A percentile compares a stretch with the other conserved stretches of the same genome.
Evolutionary conservation across 805 yeast species (phyloP).

Genomic region (Metschnikowia koreensis): DNA sequence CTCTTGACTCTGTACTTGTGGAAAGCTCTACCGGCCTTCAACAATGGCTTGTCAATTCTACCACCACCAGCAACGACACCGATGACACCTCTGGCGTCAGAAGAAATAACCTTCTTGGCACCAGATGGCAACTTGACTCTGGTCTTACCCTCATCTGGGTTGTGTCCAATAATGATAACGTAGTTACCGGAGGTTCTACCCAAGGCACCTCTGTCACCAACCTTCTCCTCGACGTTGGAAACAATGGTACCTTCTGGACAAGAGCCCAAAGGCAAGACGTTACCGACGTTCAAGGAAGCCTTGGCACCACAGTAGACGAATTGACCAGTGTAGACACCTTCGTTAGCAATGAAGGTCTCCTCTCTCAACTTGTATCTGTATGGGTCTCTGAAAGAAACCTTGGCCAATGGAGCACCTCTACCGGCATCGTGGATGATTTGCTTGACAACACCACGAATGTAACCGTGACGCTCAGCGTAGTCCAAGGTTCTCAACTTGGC

Average conservation of each 20-base stretch:
- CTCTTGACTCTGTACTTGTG: slow-evolving; percentile 99
- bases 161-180: slow-evolving; percentile 98
- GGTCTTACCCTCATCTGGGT: slow-evolving; percentile 98
- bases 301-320: slow-evolving; percentile 98
- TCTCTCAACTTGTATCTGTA: slow-evolving; percentile 97
- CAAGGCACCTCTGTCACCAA: slow-evolving; percentile 99
- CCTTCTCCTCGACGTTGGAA: slow-evolving; percentile 97
- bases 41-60: slow-evolving; percentile 98
- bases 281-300: slow-evolving; percentile 96
- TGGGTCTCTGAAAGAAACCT: slow-evolving; percentile 84
- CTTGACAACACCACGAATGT: slow-evolving; percentile 99
- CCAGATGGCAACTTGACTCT: slow-evolving; percentile 99
- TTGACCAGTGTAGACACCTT: slow-evolving; percentile 99
- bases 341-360: slow-evolving; percentile 98
- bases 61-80: slow-evolving; percentile 99
- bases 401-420: slow-evolving; percentile 99
- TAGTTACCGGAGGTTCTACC: slow-evolving; percentile 99
- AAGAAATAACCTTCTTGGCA: slow-evolving; percentile 93
- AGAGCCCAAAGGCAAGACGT: slow-evolving; percentile 93
- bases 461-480: slow-evolving; percentile 99
- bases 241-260: slow-evolving; percentile 99
- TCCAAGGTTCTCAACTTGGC: slow-evolving; percentile 99
- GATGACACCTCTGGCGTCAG: slow-evolving; percentile 98
- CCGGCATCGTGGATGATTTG: slow-evolving; percentile 99
- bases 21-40: slow-evolving; percentile 99